A percentile compares a stretch with the other conserved stretches of the same genome.
These are phyloP conservation scores for Ottelia alismoides DNA, from an alignment of 106 monocot genomes.

Conservation along the genomic window DNA sequence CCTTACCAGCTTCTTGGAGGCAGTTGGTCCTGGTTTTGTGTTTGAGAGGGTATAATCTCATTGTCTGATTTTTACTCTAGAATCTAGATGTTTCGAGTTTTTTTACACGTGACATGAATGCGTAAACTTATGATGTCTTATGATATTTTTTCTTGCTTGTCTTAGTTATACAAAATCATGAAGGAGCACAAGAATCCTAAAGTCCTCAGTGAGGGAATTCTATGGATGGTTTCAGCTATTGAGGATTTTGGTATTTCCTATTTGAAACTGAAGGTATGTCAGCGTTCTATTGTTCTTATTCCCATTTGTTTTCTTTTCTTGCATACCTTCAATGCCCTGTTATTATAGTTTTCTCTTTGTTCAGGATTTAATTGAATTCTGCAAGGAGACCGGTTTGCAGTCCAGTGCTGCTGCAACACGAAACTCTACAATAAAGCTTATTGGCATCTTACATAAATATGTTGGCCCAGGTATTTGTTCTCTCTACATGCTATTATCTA, in stretches of 20 bases:
- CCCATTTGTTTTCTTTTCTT: background rate
- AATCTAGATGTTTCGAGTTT: too few relatives aligned
- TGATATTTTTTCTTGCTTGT: background rate
- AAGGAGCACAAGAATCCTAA: conserved; percentile 98
- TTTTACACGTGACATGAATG: too few relatives aligned
- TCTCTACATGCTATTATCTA: too few relatives aligned
- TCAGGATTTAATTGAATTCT: conserved; percentile 97
- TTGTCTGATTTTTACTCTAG: too few relatives aligned
- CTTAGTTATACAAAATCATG: conserved; percentile 95
- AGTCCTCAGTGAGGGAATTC: conserved; percentile 93
- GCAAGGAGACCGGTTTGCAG: conserved; percentile 91
- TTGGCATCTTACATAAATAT: conserved; percentile 85
- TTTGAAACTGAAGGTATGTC: conserved; percentile 73
- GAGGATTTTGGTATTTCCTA: conserved; percentile 96
- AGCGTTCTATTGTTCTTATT: background rate
- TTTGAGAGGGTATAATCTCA: conserved; percentile 73
- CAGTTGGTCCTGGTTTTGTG: conserved; percentile 91
- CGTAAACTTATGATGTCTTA: too few relatives aligned
- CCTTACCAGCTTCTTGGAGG: conserved; percentile 90
- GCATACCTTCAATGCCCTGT: background rate
- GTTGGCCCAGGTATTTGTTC: conserved; percentile 94
- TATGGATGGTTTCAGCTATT: conserved; percentile 96
- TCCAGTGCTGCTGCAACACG: conserved; percentile 92
- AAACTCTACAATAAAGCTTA: conserved; percentile 94
- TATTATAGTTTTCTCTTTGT: conserved; percentile 9